A percentile compares a stretch with the other conserved stretches of the same genome.
Evolutionary conservation across 257 asterid species (phyloP).

Genomic region (Nicotiana sylvestris): DNA sequence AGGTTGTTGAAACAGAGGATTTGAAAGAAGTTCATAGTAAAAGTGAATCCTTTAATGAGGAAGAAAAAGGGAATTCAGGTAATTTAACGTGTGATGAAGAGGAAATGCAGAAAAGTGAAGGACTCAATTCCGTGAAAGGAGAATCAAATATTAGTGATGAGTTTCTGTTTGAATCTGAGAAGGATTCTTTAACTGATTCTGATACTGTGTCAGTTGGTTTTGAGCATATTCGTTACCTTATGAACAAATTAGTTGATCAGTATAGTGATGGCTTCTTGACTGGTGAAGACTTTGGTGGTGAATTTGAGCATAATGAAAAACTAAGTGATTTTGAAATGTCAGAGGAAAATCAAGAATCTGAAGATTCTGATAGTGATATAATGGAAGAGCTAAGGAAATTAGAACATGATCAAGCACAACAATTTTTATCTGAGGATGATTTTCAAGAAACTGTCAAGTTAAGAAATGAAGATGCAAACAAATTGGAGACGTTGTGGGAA

Average conservation of each 20-base stretch:
- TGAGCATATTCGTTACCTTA: slow-evolving; percentile 25
- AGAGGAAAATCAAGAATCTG: slow-evolving; percentile 29
- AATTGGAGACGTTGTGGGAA: slow-evolving; percentile 81
- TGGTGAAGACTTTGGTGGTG: slow-evolving; percentile 47
- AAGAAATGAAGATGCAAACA: slow-evolving; percentile 43
- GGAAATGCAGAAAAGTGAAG: neutral
- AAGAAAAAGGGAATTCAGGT: neutral
- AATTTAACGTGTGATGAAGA: neutral
- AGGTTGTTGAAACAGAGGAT: slow-evolving; percentile 10
- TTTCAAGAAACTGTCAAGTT: slow-evolving; percentile 25
- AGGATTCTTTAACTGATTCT: slow-evolving; percentile 24
- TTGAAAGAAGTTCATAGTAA: neutral
- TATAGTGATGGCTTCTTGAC: slow-evolving; percentile 41
- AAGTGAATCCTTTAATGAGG: neutral
- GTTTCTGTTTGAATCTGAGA: slow-evolving; percentile 11
- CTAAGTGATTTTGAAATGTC: neutral
- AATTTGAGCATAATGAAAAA: slow-evolving; percentile 14
- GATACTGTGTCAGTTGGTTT: slow-evolving; percentile 30
- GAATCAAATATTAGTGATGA: slow-evolving; percentile 16
- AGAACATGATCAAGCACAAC: neutral
- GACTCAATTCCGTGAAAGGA: neutral
- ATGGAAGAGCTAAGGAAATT: slow-evolving; percentile 29
- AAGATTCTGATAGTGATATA: slow-evolving; percentile 36
- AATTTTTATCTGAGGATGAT: slow-evolving; percentile 38
- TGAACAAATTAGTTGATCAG: slow-evolving; percentile 31